Evolutionary conservation across 2,329 filamentous ascomycete species (phyloP), one percentile per base, ranked within the genome.

Genomic region (Hypomyces perniciosus): DNA sequence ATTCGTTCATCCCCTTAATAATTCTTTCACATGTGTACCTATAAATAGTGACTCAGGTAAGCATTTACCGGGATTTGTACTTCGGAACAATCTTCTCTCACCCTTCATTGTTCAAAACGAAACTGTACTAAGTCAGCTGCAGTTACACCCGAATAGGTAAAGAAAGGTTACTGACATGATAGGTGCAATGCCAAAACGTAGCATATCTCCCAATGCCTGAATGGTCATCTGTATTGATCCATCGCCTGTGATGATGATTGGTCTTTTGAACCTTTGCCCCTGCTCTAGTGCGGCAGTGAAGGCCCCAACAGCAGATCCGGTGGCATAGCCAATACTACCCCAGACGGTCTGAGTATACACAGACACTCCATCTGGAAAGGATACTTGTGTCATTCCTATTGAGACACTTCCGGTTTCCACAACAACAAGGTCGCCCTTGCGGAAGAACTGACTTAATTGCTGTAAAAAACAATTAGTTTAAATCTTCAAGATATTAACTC

Each of bases 241-340:
- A 38, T 63, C 59, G 27, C 61, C 61, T 1, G 60, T 61, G 34
- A 62, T 42, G 8, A 60, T 39, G 8, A 61, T 46, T 9, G 58
- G 27, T 12, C 58, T 50, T 9, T 28, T 26, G 29, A 42, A 48
- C 29, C 53, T 54, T 9, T 13, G 43, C 13, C 51, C 57, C 31
- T 50, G 50, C 45, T 61, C 53, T 40, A 57, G 53, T 8, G 52
- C 52, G 2, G 61, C 61, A n/a, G 62, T 48, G 1, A 55, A 46
- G 1, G 50, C 53, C 4, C 58, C 59, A 10, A 55, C 50, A 3
- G 59, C 55, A 1, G 54, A 54, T 4, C 56, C 59, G 4, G 54
- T 46, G 6, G 56, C 57, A 34, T 59, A 61, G 13, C 60, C 60
- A 46, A 60, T 60, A 34, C 53, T 55, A 7, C 59, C 59, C 37